Evolutionary conservation across 2,329 filamentous ascomycete genomes (phyloP).

Genomic region (Nemania bipapillata): DNA sequence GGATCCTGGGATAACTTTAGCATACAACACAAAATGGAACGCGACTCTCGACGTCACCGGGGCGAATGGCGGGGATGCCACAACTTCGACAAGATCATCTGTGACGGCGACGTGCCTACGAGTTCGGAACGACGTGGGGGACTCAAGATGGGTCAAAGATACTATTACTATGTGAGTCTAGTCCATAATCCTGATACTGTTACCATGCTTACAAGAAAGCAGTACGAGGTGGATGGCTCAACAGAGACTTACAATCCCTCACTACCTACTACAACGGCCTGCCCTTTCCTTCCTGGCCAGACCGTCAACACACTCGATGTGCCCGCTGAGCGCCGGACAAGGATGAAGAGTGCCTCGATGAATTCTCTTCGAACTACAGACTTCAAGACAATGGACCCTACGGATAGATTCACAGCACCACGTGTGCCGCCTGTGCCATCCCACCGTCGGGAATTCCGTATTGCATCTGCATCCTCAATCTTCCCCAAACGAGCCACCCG

Average conservation of each 20-base stretch:
- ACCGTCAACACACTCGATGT: slow-evolving; percentile 85
- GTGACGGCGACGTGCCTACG: slow-evolving; percentile 73
- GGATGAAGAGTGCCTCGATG: slow-evolving; percentile 72
- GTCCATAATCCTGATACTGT: slow-evolving; percentile 13
- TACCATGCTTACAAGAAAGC: slow-evolving; percentile 41
- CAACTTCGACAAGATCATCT: slow-evolving; percentile 84
- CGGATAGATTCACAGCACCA: slow-evolving; percentile 78
- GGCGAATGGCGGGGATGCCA: slow-evolving; percentile 89
- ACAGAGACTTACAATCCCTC: slow-evolving; percentile 79
- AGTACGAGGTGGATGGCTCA: slow-evolving; percentile 86
- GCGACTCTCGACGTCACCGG: slow-evolving; percentile 77
- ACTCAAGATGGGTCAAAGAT: slow-evolving; percentile 89
- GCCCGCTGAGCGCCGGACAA: slow-evolving; percentile 72
- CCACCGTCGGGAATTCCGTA: slow-evolving; percentile 48
- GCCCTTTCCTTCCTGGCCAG: slow-evolving; percentile 89
- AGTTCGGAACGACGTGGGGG: slow-evolving; percentile 75
- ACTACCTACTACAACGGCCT: slow-evolving; percentile 78
- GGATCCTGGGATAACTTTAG: slow-evolving; percentile 97
- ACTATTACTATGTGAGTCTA: slow-evolving; percentile 89
- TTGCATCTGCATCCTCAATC: slow-evolving; percentile 51
- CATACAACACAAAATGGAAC: slow-evolving; percentile 80
- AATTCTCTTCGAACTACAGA: slow-evolving; percentile 68
- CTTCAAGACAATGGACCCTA: slow-evolving; percentile 79
- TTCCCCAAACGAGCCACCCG: slow-evolving; percentile 55
- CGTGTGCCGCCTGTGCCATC: slow-evolving; percentile 66